Conservation (phyloP, 2,329 filamentous ascomycete genomes). For the Cercospora brassicicola region DNA sequence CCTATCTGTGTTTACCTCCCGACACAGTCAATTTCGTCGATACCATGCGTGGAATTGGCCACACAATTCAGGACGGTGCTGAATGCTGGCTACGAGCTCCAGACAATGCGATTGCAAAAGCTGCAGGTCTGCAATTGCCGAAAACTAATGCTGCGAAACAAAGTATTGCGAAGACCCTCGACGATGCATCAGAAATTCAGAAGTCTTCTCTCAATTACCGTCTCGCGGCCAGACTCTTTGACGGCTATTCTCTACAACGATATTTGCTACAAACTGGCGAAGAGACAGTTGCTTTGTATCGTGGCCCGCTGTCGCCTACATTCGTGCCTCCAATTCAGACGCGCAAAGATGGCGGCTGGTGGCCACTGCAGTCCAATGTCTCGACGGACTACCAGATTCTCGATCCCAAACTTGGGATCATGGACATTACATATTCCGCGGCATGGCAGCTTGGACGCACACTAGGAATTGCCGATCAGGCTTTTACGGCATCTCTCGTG, state of each 20-base stretch:
- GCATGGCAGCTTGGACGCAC: background rate
- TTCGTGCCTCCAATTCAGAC: background rate
- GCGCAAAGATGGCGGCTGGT: background rate
- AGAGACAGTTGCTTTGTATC: background rate
- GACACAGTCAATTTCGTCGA: constrained; percentile 5
- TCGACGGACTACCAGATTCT: background rate
- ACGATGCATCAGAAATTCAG: background rate
- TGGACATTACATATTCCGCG: background rate
- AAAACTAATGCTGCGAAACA: background rate
- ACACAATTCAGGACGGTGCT: background rate
- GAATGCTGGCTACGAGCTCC: constrained; percentile 13
- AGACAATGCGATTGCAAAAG: background rate
- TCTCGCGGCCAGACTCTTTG: background rate
- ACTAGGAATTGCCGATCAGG: background rate
- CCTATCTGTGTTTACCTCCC: background rate
- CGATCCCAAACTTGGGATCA: background rate
- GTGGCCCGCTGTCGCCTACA: background rate
- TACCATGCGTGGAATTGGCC: constrained; percentile 1
- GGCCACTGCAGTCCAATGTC: background rate
- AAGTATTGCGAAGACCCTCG: background rate
- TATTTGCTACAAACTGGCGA: background rate
- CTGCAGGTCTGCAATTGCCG: background rate
- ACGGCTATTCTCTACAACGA: constrained; percentile 8
- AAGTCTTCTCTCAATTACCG: background rate
- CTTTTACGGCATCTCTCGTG: background rate